Percentiles rank a stretch among this genome's conserved stretches.
phyloP scores from a whole-genome alignment of 2,329 filamentous ascomycete species.

The Cordyceps fumosorosea region DNA sequence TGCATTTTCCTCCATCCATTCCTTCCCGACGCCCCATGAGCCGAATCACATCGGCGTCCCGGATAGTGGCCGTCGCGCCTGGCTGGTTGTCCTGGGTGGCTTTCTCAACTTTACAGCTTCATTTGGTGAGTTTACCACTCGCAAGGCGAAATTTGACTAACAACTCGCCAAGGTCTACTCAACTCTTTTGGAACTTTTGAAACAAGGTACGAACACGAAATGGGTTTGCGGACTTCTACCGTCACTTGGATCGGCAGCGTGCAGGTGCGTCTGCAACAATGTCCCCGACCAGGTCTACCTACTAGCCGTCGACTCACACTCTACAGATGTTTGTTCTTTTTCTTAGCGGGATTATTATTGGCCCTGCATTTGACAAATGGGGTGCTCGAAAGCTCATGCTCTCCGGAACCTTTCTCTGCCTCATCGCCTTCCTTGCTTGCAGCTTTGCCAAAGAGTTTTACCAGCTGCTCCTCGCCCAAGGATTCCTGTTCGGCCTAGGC shows the following conservation, averaged over 20 bases:
- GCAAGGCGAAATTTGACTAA: background rate
- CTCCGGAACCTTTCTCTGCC: slow-evolving; percentile 28
- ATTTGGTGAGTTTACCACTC: slow-evolving; percentile 21
- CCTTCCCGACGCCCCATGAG: background rate
- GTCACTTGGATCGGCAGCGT: slow-evolving; percentile 37
- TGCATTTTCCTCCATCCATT: background rate
- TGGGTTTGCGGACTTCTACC: slow-evolving; percentile 24
- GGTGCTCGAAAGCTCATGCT: slow-evolving; percentile 29
- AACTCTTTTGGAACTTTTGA: slow-evolving; percentile 50
- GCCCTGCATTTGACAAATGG: slow-evolving; percentile 34
- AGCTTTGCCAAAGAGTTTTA: slow-evolving; percentile 27
- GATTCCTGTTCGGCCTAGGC: slow-evolving; percentile 35
- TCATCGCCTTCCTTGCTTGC: slow-evolving; percentile 32
- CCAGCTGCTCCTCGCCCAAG: slow-evolving; percentile 33
- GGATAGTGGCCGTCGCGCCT: slow-evolving; percentile 24
- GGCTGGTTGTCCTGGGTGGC: slow-evolving; percentile 26
- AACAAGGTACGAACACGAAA: slow-evolving; percentile 39
- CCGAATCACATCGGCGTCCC: slow-evolving; percentile 14
- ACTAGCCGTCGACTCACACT: slow-evolving; percentile 12
- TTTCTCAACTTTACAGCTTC: slow-evolving; percentile 24
- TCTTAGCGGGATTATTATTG: slow-evolving; percentile 31
- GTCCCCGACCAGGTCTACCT: background rate
- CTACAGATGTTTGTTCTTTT: slow-evolving; percentile 33
- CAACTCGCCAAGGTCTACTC: slow-evolving; percentile 18
- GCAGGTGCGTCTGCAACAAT: slow-evolving; percentile 17